Percentiles rank a stretch among this genome's conserved stretches.
Evolutionary conservation across 805 yeast species (phyloP).

Genomic region (Saturnispora quitensis): DNA sequence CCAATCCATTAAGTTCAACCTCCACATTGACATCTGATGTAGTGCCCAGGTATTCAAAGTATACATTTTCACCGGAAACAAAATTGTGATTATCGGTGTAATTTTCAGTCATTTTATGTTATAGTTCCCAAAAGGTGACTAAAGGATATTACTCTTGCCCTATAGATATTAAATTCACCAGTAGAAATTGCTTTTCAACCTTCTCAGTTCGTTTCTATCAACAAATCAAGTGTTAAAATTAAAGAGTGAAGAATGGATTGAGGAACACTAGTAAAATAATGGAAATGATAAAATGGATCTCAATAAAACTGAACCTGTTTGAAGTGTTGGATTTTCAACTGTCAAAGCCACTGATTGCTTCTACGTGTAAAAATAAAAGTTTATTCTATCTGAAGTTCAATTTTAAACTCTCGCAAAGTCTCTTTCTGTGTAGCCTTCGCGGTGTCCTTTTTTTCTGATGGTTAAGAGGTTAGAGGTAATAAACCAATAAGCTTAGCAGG

Average conservation of each 20-base stretch:
- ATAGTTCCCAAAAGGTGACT: not conserved
- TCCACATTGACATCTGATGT: conserved; percentile 19
- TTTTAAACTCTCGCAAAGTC: not conserved
- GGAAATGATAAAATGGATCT: not conserved
- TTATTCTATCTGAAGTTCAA: not conserved
- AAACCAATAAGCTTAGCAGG: not conserved
- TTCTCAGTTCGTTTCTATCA: not conserved
- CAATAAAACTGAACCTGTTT: not conserved
- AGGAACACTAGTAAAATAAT: not conserved
- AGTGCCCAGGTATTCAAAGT: conserved; percentile 16
- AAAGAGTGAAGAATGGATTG: not conserved
- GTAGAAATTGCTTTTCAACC: not conserved
- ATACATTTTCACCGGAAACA: conserved; percentile 19
- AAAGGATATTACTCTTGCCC: not conserved
- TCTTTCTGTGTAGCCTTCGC: not conserved
- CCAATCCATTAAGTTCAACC: conserved; percentile 45
- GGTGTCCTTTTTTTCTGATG: not conserved
- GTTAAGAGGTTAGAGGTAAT: not conserved
- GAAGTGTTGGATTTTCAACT: too few species aligned
- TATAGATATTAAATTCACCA: not conserved
- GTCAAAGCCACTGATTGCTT: not conserved
- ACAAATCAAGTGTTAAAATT: not conserved
- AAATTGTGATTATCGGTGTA: conserved; percentile 4
- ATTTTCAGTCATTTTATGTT: conserved; percentile 1
- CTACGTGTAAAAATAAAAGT: not conserved